A percentile compares a stretch with the other conserved stretches of the same genome.
These are phyloP conservation scores for Tremellales sp. DNA, from an alignment of 1,284 basidiomycete genomes.

Conservation along the genomic window DNA sequence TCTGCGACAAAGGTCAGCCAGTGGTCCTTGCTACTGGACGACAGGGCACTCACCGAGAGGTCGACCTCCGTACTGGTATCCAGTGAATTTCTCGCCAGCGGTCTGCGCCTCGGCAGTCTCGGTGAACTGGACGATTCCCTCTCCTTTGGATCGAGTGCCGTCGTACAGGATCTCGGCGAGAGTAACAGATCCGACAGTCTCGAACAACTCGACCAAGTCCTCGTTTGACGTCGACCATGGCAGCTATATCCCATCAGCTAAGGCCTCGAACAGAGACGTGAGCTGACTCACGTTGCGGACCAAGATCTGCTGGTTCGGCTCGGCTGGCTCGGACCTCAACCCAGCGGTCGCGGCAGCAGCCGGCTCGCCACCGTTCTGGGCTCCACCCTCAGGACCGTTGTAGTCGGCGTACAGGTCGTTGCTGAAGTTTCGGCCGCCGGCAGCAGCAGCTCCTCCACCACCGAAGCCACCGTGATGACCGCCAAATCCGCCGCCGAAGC, in stretches of 20 bases:
- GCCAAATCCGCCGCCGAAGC: conserved; percentile 46
- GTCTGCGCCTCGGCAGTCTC: conserved; percentile 84
- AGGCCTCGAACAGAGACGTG: not conserved
- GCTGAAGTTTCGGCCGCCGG: conserved; percentile 41
- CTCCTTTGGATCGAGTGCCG: conserved; percentile 82
- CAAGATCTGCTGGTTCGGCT: conserved; percentile 94
- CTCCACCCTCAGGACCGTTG: conserved; percentile 46
- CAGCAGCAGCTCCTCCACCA: conserved; percentile 38
- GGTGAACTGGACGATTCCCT: conserved; percentile 93
- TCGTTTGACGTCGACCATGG: conserved; percentile 99
- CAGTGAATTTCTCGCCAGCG: conserved; percentile 88
- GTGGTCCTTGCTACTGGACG: conserved; percentile 1
- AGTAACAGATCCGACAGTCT: conserved; percentile 92
- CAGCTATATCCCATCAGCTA: conserved; percentile 55
- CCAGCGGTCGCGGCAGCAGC: conserved; percentile 25
- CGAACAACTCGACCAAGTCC: conserved; percentile 94
- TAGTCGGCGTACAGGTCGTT: conserved; percentile 49
- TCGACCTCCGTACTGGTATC: conserved; percentile 84
- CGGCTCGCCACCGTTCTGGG: conserved; percentile 24
- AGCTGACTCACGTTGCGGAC: conserved; percentile 79
- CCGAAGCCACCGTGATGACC: conserved; percentile 11
- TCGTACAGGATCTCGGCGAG: conserved; percentile 92
- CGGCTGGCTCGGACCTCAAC: conserved; percentile 51
- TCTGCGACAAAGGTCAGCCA: conserved; percentile 55
- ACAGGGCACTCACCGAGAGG: conserved; percentile 62